A percentile compares a stretch with the other conserved stretches of the same genome.
Conservation (phyloP, 2,329 filamentous ascomycete genomes). For the Neonectria neomacrospora region DNA sequence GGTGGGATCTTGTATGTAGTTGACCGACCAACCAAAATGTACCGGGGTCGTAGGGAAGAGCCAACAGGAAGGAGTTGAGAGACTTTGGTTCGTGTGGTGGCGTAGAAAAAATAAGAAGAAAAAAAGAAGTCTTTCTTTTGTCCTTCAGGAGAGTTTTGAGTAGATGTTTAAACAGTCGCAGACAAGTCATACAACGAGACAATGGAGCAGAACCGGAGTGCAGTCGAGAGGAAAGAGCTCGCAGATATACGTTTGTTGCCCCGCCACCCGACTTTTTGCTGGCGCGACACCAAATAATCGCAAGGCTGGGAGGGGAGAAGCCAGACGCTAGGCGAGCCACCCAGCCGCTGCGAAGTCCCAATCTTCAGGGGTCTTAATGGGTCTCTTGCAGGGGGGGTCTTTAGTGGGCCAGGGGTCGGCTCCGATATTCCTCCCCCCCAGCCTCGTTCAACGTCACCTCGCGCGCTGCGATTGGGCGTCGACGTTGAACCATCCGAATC, state of each 20-base stretch:
- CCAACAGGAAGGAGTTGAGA: neutral
- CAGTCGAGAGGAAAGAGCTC: constrained; percentile 10
- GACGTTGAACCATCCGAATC: constrained; percentile 4
- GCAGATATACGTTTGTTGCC: constrained; percentile 59
- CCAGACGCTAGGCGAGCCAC: constrained; percentile 1
- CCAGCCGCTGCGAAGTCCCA: constrained; percentile 22
- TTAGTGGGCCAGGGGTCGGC: neutral
- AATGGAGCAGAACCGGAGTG: constrained; percentile 32
- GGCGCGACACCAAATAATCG: constrained; percentile 40
- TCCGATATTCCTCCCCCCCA: constrained; percentile 7
- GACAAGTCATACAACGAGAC: neutral
- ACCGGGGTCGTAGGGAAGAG: neutral
- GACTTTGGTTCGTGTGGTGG: neutral
- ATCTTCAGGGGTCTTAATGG: constrained; percentile 15
- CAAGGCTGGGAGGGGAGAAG: constrained; percentile 50
- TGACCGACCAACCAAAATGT: constrained; percentile 25
- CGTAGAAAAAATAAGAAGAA: too few relatives aligned
- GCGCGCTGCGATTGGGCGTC: constrained; percentile 8
- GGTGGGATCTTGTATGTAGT: constrained; percentile 15
- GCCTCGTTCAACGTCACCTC: constrained; percentile 18
- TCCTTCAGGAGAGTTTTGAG: neutral
- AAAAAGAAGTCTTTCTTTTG: neutral
- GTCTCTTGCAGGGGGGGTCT: constrained; percentile 8
- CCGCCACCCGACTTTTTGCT: constrained; percentile 57
- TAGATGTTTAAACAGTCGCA: neutral